phyloP scores from a whole-genome alignment of 2,329 filamentous ascomycete genomes.

The Rutstroemia sydowiana region DNA sequence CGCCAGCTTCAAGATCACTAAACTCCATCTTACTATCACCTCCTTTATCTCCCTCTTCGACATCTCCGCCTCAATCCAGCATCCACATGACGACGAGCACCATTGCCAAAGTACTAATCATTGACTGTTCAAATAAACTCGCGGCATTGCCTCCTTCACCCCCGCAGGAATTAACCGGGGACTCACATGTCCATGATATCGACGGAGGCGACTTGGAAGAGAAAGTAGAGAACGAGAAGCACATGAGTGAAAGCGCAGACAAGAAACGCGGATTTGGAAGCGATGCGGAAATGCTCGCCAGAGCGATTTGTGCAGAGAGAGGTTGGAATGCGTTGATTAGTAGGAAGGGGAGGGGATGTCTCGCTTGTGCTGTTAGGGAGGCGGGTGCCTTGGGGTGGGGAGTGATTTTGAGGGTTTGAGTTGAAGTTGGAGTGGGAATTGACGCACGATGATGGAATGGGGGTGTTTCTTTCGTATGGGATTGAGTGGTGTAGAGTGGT shows the following conservation, averaged over 20 bases:
- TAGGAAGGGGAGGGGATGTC: constrained; percentile 57
- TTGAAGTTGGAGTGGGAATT: neutral
- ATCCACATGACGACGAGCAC: constrained; percentile 31
- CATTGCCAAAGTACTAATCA: constrained; percentile 43
- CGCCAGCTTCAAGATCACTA: constrained; percentile 11
- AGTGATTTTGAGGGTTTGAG: constrained; percentile 23
- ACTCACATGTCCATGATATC: too few relatives aligned
- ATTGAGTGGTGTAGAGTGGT: neutral
- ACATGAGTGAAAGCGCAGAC: neutral
- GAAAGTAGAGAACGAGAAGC: neutral
- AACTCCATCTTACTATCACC: constrained; percentile 24
- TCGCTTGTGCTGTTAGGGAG: constrained; percentile 69
- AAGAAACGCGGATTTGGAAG: constrained; percentile 36
- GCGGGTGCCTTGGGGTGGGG: constrained; percentile 60
- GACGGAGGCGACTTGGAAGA: too few relatives aligned
- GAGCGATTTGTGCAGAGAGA: constrained; percentile 66
- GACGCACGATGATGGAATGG: neutral
- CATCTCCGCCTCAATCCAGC: constrained; percentile 23
- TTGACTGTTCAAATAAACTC: constrained; percentile 47
- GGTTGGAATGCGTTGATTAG: constrained; percentile 70
- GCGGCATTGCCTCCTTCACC: constrained; percentile 23
- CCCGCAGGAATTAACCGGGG: neutral
- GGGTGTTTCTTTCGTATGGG: neutral
- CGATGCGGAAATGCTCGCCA: constrained; percentile 61
- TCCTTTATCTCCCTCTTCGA: constrained; percentile 22